Conservation (phyloP, 2,329 filamentous ascomycete genomes). For the Ceratocystis papillata region DNA sequence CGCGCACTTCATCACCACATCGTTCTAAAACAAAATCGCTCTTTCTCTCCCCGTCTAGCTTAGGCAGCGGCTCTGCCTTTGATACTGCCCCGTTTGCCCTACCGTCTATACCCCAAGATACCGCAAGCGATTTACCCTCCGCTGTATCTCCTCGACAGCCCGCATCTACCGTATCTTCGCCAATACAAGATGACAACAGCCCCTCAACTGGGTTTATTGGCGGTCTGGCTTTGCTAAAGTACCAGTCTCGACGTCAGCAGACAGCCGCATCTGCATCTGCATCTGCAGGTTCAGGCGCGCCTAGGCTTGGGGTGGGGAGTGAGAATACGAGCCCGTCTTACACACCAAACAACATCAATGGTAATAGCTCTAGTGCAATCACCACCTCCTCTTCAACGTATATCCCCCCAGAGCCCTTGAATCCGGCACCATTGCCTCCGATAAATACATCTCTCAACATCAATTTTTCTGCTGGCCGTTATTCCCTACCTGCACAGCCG, state of each 20-base stretch:
- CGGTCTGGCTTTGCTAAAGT: slow-evolving; percentile 44
- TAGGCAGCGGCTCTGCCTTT: slow-evolving; percentile 26
- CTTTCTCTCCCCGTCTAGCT: slow-evolving; percentile 25
- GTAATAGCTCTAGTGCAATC: neutral
- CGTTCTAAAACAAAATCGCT: slow-evolving; percentile 23
- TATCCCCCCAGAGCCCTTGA: neutral
- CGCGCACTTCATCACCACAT: slow-evolving; percentile 18
- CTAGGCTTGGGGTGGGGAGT: slow-evolving; percentile 3
- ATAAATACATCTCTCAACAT: slow-evolving; percentile 25
- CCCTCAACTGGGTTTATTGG: slow-evolving; percentile 43
- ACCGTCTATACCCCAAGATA: slow-evolving; percentile 25
- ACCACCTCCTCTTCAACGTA: neutral
- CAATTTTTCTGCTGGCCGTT: slow-evolving; percentile 7
- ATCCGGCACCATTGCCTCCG: slow-evolving; percentile 27
- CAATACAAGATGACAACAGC: slow-evolving; percentile 32
- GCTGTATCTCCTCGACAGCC: slow-evolving; percentile 19
- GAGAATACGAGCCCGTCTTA: slow-evolving; percentile 21
- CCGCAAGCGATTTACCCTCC: slow-evolving; percentile 22
- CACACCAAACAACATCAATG: slow-evolving; percentile 14
- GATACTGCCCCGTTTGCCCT: slow-evolving; percentile 25
- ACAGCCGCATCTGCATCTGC: slow-evolving; percentile 23
- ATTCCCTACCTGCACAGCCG: slow-evolving; percentile 21
- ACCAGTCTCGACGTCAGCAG: slow-evolving; percentile 34
- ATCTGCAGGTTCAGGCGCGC: slow-evolving; percentile 4
- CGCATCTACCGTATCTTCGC: slow-evolving; percentile 26